Conservation (phyloP, 768 basidiomycete genomes). For the Mycena amicta region DNA sequence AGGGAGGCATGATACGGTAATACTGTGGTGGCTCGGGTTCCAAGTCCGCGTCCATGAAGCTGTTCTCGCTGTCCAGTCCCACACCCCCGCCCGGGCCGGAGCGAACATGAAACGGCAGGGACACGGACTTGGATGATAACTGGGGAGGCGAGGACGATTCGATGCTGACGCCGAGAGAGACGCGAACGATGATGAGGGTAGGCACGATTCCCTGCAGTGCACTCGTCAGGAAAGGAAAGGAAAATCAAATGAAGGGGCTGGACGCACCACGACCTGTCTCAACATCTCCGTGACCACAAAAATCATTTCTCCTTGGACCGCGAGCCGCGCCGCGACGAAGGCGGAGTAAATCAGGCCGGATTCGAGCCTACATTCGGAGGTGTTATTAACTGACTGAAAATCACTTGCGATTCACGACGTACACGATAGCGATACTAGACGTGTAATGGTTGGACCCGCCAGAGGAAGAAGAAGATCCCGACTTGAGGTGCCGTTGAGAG, state of each 20-base stretch:
- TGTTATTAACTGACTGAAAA: background rate
- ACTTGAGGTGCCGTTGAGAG: background rate
- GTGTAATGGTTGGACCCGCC: background rate
- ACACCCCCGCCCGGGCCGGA: background rate
- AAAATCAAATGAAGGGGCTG: no score
- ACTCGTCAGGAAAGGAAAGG: background rate
- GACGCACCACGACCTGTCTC: slow-evolving; percentile 1
- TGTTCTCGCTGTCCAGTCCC: background rate
- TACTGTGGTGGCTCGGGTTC: no score
- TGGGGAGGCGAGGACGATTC: background rate
- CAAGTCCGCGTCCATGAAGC: background rate
- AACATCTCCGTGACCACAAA: background rate
- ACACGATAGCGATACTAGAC: slow-evolving; percentile 2
- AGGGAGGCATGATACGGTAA: background rate
- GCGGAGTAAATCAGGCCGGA: slow-evolving; percentile 1
- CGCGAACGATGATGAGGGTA: slow-evolving; percentile 5
- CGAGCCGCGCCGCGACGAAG: background rate
- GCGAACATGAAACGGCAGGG: background rate
- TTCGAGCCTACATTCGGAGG: background rate
- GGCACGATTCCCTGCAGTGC: background rate
- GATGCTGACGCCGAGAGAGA: background rate
- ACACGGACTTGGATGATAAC: background rate
- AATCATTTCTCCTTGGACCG: background rate
- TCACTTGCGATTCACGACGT: background rate
- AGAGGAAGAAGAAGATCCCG: background rate